Percentiles rank a stretch among this genome's conserved stretches.
Conservation (phyloP, 768 basidiomycete species). For the Boletellus emodensis region DNA sequence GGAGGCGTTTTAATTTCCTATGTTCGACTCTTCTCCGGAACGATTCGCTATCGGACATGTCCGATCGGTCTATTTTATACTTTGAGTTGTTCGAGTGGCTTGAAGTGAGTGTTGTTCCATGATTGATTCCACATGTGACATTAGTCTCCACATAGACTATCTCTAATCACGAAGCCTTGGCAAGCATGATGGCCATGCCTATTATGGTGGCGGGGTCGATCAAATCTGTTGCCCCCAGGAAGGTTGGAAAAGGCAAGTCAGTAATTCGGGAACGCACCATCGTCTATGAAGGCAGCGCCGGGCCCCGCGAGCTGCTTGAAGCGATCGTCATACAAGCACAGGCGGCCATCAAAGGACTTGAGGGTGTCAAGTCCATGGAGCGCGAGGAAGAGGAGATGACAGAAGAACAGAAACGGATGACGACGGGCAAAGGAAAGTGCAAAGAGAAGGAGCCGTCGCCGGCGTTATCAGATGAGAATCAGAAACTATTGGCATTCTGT, state of each 20-base stretch:
- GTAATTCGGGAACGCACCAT: conserved; percentile 76
- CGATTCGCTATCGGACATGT: conserved; percentile 94
- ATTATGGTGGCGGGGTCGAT: conserved; percentile 81
- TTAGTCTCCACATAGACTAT: conserved; percentile 58
- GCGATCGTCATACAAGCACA: conserved; percentile 89
- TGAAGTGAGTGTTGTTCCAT: conserved; percentile 49
- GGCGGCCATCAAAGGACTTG: conserved; percentile 85
- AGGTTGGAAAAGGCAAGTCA: conserved; percentile 39
- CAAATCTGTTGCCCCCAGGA: conserved; percentile 60
- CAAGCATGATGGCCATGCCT: conserved; percentile 96
- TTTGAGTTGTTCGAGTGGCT: conserved; percentile 91
- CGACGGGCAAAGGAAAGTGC: conserved; percentile 58
- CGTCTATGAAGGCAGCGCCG: conserved; percentile 85
- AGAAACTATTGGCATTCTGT: conserved; percentile 77
- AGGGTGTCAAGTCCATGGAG: conserved; percentile 54
- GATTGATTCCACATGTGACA: background rate
- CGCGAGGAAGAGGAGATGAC: conserved; percentile 62
- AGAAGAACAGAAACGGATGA: conserved; percentile 89
- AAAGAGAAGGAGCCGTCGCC: conserved; percentile 46
- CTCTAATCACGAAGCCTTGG: conserved; percentile 87
- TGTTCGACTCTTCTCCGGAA: conserved; percentile 83
- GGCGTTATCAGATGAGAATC: conserved; percentile 64
- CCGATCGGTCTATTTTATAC: conserved; percentile 78
- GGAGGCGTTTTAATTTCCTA: conserved; percentile 85
- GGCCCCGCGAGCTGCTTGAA: conserved; percentile 89